Evolutionary conservation across 108 stramenopile genomes (phyloP), one percentile per base, ranked within the genome.

Genomic region (Cyclotella distinguenda): DNA sequence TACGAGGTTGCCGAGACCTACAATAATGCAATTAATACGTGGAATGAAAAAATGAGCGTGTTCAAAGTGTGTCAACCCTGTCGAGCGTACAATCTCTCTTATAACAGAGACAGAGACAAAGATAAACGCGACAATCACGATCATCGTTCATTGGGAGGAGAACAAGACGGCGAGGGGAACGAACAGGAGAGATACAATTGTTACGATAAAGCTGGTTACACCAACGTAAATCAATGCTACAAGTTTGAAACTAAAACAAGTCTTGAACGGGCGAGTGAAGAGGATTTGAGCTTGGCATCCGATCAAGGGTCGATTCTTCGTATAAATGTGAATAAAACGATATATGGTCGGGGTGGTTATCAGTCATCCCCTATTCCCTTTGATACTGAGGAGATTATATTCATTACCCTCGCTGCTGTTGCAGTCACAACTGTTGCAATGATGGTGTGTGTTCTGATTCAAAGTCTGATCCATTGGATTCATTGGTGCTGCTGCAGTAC

Each of bases 41-140:
- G 64, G 72, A 73, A 73, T 45, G 60, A 73, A 26, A 42, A 60
- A 21, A 62, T 73, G 60, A 62, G 57, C 32, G 52, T 38, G 6
- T 73, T 66, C 64, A 73, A 73, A 36, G 26, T 62, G 13, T 73
- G 72, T 39, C 72, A 73, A 40, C 72, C 72, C 2, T 73, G 72
- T 48, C n/a, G 50, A 0, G 72, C 72, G 4, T 73, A 73, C 64
- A 62, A 73, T 42, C 60, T 65, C 22, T 46, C 10, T 12, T 35
- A 28, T 6, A 16, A 51, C 1, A 7, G 46, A 13, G 4, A 34
- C 16, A 62, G 26, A 3, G 0, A 31, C 7, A 53, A 43, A 1
- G 27, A 47, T 39, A 34, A 67, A 1, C 18, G 31, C 1, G 42
- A 51, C 48, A 44, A 25, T 30, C 58, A 45, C 25, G 27, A 13